These are phyloP conservation scores for cucumber (Cucumis sativus) DNA, from an alignment of 306 rosid species.

Conservation along the genomic window DNA sequence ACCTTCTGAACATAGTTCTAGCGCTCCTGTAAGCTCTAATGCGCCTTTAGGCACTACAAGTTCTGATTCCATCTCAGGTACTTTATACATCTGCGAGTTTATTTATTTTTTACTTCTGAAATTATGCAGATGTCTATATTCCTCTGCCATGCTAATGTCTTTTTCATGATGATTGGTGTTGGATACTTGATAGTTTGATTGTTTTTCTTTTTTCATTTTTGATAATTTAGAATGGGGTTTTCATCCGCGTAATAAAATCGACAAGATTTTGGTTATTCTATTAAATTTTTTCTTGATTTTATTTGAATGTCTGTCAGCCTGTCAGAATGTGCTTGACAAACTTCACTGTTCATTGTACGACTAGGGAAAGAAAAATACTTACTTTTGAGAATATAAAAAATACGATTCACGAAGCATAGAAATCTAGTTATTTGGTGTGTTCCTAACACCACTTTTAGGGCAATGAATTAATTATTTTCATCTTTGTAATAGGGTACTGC, in stretches of 20 bases:
- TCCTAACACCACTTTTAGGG: not conserved
- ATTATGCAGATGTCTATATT: not conserved
- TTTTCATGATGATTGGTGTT: not conserved
- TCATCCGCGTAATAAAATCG: not conserved
- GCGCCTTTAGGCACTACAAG: slow-evolving; percentile 31
- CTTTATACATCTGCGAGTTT: slow-evolving; percentile 18
- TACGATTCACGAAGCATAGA: not conserved
- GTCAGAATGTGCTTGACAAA: not conserved
- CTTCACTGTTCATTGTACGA: not conserved
- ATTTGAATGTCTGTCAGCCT: not conserved
- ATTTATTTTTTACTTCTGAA: not conserved
- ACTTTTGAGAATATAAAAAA: not conserved
- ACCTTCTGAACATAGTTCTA: slow-evolving; percentile 78
- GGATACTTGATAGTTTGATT: not conserved
- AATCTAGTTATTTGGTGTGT: not conserved
- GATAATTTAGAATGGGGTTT: not conserved
- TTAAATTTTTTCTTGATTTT: not conserved
- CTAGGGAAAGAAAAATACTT: not conserved
- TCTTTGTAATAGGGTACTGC: not conserved
- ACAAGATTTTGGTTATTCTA: not conserved
- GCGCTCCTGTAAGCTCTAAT: slow-evolving; percentile 45
- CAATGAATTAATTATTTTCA: not conserved
- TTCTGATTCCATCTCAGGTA: slow-evolving; percentile 67
- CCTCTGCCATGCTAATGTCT: not conserved
- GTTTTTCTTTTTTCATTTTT: not conserved